A percentile compares a stretch with the other conserved stretches of the same genome.
These are phyloP conservation scores for Neonectria neomacrospora DNA, from an alignment of 2,329 filamentous ascomycete species.

Conservation along the genomic window DNA sequence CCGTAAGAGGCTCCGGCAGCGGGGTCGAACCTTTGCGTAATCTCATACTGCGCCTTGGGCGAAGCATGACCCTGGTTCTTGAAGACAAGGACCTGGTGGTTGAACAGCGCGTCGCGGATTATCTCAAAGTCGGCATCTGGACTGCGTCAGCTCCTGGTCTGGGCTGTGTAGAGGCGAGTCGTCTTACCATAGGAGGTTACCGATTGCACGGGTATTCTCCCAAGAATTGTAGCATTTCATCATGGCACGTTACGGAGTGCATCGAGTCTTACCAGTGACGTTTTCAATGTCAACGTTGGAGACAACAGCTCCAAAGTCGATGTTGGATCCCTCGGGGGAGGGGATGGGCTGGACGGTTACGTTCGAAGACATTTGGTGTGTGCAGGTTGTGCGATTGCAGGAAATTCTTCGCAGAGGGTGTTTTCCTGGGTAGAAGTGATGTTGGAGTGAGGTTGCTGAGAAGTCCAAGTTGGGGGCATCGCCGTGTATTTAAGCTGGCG, in stretches of 20 bases:
- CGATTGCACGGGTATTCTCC: conserved; percentile 69
- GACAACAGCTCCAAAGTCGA: conserved; percentile 71
- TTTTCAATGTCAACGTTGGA: conserved; percentile 69
- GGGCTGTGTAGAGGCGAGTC: not conserved
- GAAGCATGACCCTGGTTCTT: conserved; percentile 73
- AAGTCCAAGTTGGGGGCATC: not conserved
- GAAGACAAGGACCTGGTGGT: conserved; percentile 75
- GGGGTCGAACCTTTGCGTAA: conserved; percentile 80
- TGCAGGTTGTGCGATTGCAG: not conserved
- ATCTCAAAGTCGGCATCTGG: conserved; percentile 71
- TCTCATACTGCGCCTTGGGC: conserved; percentile 77
- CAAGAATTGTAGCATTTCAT: conserved; percentile 38
- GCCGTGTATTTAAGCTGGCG: conserved; percentile 10
- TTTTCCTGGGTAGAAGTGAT: not conserved
- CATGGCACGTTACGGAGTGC: not conserved
- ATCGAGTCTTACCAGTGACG: conserved; percentile 64
- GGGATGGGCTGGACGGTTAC: conserved; percentile 53
- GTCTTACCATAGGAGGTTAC: conserved; percentile 67
- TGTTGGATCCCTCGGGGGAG: conserved; percentile 50
- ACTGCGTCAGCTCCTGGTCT: conserved; percentile 33
- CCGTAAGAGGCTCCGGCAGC: conserved; percentile 72
- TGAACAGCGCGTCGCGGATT: conserved; percentile 74
- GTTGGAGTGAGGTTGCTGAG: not conserved
- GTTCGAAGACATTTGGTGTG: conserved; percentile 35
- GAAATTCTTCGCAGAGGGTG: not conserved